phyloP scores from a whole-genome alignment of 2,329 filamentous ascomycete genomes.

The Saccharata proteae region DNA sequence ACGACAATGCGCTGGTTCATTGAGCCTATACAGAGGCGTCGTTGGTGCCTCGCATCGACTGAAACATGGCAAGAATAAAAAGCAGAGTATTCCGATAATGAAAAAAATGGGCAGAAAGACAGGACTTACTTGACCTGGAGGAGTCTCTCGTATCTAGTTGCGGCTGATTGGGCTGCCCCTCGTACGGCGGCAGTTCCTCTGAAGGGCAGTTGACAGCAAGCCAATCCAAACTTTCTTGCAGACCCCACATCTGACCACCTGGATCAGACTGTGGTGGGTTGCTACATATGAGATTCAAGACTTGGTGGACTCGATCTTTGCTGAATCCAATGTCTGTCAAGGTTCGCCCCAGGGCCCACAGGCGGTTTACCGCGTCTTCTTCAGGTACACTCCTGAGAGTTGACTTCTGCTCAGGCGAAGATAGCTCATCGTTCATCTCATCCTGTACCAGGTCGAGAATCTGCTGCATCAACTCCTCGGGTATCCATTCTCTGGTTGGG shows the following conservation, averaged over 20 bases:
- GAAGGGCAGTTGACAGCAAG: constrained; percentile 63
- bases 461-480: constrained; percentile 63
- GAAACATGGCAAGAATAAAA: background rate
- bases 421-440: constrained; percentile 38
- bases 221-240: constrained; percentile 85
- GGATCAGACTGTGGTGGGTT: constrained; percentile 48
- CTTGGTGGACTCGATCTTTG: constrained; percentile 48
- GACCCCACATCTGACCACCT: constrained; percentile 55
- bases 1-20: no score
- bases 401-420: constrained; percentile 12
- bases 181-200: constrained; percentile 62
- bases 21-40: no score
- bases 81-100: no score
- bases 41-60: background rate
- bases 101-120: background rate
- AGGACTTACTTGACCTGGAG: constrained; percentile 21
- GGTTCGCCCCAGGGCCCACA: constrained; percentile 75
- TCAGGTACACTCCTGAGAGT: constrained; percentile 43
- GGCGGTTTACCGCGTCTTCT: constrained; percentile 64
- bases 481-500: constrained; percentile 66
- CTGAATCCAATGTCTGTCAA: constrained; percentile 59
- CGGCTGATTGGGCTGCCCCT: constrained; percentile 19
- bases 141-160: constrained; percentile 7
- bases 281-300: constrained; percentile 53
- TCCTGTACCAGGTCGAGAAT: constrained; percentile 61